Base-by-base conservation (phyloP, 257 asterid species). In the Solanum tarapatanum region DNA sequence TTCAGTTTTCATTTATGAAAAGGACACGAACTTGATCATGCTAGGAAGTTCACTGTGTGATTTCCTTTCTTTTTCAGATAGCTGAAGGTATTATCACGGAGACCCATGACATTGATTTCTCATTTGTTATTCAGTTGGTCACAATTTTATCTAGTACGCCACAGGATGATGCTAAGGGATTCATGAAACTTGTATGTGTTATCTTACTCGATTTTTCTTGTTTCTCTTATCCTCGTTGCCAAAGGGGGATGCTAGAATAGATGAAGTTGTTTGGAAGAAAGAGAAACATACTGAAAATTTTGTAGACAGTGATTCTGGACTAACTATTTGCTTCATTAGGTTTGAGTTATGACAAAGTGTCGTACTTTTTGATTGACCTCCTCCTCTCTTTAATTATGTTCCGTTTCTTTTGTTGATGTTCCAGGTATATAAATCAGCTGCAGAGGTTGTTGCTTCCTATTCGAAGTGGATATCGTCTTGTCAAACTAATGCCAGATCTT, bases 361-460 rank as follows among this genome's bases (percentile, higher is more conserved):
- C 4, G 68, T 80, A 80, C 66, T 30, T 80, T 43, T 24, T 77
- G 83, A 39, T 76, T 76, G 35, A 76, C 84, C 39, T 77, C 84
- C 84, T 41, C 37, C 37, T 43, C 30, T 79, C 84, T 14, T 79
- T 43, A 43, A 79, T 79, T 79, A 43, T 79, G 62, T 77, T 41
- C 62, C 23, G 55, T 87, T 87, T 70, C 80, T 86, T 79, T 85
- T 91, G 84, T 76, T 82, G 68, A 84, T 84, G 83, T 88, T 85
- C 87, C 90, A 96, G 99, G 97, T 92, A 84, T 95, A 91, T 92
- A 96, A 93, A 92, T 91, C 98, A 72, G 95, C 93, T 87, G 98
- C 98, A 60, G 97, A 95, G 90, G 94, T 94, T 82, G 87, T 95
- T 90, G 97, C 96, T 83, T 96, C 98, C 87, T 96, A 95, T 90